Base-by-base conservation (phyloP, 1,139 yeast genomes). In the Lodderomyces jiufengensis region DNA sequence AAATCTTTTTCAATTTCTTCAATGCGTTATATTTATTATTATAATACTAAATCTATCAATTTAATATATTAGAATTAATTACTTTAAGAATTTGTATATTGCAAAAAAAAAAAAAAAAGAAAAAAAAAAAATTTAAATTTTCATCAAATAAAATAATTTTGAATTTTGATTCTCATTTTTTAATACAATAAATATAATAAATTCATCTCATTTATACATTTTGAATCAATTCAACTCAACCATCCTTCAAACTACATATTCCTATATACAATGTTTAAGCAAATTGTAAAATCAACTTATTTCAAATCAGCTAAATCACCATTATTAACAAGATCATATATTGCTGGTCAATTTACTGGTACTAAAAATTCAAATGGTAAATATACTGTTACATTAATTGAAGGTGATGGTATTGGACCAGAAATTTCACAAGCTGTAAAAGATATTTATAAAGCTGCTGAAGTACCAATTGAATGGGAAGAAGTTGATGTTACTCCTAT, bases 341-440 rank as follows among this genome's bases (percentile, higher is more conserved):
- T 70, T 49, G 70, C 76, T 40, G 76, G 76, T 44, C 74, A 69
- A 52, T 70, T 70, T 56, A 69, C 75, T 46, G 76, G 76, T 39
- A 40, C 53, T 41, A 68, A 61, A 52, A 63, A 63, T 35, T 57
- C 73, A 45, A 67, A 70, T 49, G 92, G 92, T 48, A 82, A 85
- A 58, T 92, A 82, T 71, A 80, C 88, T 41, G 98, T 92, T 47
- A 90, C 98, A 39, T 74, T 92, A 71, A 92, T 92, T 56, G 97
- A 90, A 70, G 98, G 98, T 66, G 98, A 92, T 60, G 98, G 98
- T 73, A 90, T 92, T 52, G 98, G 98, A 52, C 78, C 83, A 39
- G 98, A 92, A 69, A 92, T 92, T 61, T 85, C 97, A 47, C 78
- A 84, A 59, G 86, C 97, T 37, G 96, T 90, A 51, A 85, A 87